Evolutionary conservation across 129 eudicot genomes (phyloP).

Genomic region (Ambrosia trifida): DNA sequence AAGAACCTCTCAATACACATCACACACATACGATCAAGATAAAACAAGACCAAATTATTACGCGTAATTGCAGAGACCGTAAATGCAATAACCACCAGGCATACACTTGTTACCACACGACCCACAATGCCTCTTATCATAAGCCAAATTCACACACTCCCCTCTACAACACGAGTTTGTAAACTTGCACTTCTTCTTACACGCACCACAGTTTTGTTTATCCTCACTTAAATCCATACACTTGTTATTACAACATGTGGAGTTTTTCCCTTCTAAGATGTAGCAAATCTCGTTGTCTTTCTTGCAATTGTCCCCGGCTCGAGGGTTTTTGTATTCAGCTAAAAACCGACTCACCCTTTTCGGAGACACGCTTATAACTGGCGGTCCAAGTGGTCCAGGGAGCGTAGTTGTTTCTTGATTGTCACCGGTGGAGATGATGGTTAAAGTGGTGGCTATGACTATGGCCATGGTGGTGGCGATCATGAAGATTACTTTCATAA

Average conservation of each 20-base stretch:
- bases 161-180: constrained; percentile 55
- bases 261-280: constrained; percentile 40
- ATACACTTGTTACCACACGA: constrained; percentile 56
- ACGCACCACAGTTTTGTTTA: constrained; percentile 55
- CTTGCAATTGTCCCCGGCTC: constrained; percentile 62
- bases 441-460: constrained; percentile 41
- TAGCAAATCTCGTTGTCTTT: constrained; percentile 61
- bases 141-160: constrained; percentile 55
- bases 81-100: constrained; percentile 50
- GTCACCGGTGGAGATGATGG: constrained; percentile 28
- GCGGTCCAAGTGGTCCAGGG: neutral
- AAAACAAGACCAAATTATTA: constrained; percentile 21
- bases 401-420: neutral
- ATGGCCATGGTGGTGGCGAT: constrained; percentile 26
- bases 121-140: constrained; percentile 76
- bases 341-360: constrained; percentile 61
- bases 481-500: constrained; percentile 41
- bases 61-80: constrained; percentile 70
- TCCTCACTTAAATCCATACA: constrained; percentile 53
- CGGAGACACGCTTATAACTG: neutral
- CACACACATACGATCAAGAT: neutral
- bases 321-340: constrained; percentile 46
- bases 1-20: constrained; percentile 31
- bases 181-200: constrained; percentile 58
- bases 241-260: constrained; percentile 67